A percentile compares a stretch with the other conserved stretches of the same genome.
These are phyloP conservation scores for Coemansia sp. DNA, from an alignment of 192 early-diverging fungal genomes.

Conservation along the genomic window DNA sequence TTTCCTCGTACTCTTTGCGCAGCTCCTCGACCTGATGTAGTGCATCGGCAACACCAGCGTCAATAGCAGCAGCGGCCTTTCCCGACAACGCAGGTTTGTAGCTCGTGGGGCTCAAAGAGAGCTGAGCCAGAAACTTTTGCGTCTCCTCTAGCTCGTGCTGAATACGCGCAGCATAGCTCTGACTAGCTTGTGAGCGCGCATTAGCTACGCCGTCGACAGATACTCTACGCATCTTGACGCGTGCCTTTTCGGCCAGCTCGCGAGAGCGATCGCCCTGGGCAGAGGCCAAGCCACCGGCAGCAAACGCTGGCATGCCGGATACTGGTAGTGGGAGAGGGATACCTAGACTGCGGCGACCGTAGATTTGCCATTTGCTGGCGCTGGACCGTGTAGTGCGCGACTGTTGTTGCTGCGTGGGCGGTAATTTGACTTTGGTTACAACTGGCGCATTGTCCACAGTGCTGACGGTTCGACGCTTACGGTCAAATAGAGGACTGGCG, in stretches of 20 bases:
- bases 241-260: conserved; percentile 16
- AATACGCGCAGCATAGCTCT: conserved; percentile 25
- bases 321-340: conserved; percentile 23
- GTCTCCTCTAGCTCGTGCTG: conserved; percentile 39
- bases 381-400: background rate
- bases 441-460: background rate
- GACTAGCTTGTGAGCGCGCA: conserved; percentile 24
- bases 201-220: conserved; percentile 10
- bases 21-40: conserved; percentile 29
- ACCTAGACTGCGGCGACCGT: conserved; percentile 20
- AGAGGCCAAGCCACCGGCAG: background rate
- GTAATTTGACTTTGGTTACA: background rate
- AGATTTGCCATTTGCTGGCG: conserved; percentile 11
- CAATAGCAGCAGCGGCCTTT: conserved; percentile 1
- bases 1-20: conserved; percentile 31
- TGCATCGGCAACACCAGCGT: conserved; percentile 15
- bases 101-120: background rate
- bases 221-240: conserved; percentile 1
- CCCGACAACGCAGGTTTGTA: background rate
- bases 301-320: background rate
- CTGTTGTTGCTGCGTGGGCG: conserved; percentile 6
- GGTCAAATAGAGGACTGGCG: conserved; percentile 8
- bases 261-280: conserved; percentile 20
- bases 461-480: conserved; percentile 4
- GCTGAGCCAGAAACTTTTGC: conserved; percentile 19